Conservation (phyloP, 148 eudicot genomes). For the Rhododendron molle region DNA sequence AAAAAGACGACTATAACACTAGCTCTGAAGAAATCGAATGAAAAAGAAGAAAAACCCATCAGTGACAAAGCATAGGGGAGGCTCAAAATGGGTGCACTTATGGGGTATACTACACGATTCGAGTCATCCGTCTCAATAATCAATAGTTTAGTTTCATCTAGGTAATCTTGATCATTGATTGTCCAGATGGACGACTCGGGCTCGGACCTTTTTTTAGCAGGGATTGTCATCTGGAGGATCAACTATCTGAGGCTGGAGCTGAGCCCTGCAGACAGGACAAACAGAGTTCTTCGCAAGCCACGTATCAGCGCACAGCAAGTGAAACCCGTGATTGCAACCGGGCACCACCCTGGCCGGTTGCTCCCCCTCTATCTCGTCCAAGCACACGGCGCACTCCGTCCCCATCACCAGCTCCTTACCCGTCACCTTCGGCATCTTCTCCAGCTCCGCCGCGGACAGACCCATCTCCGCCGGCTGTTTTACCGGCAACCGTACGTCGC, state of each 20-base stretch:
- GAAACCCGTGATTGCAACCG: constrained; percentile 97
- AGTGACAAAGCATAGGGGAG: background rate
- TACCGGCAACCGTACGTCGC: constrained; percentile 19
- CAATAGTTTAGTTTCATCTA: too few relatives aligned
- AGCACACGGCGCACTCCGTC: constrained; percentile 80
- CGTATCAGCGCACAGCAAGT: constrained; percentile 73
- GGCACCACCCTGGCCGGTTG: constrained; percentile 81
- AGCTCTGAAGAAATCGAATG: background rate
- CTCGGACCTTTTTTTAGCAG: constrained; percentile 26
- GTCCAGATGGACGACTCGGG: background rate
- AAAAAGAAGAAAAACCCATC: background rate
- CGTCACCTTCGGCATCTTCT: constrained; percentile 60
- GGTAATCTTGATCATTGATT: too few relatives aligned
- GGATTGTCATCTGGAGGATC: constrained; percentile 40
- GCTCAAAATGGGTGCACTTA: background rate
- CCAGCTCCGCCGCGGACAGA: constrained; percentile 57
- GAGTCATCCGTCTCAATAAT: too few relatives aligned
- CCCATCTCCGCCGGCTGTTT: constrained; percentile 45
- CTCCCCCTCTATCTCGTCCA: constrained; percentile 67
- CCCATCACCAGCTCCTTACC: constrained; percentile 64
- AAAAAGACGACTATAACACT: background rate
- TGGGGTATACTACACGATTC: too few relatives aligned
- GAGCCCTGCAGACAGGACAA: constrained; percentile 80
- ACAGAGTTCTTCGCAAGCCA: constrained; percentile 68
- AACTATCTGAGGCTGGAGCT: constrained; percentile 48